Base-by-base conservation (phyloP, 2,329 filamentous ascomycete genomes). In the Lasiodiplodia hormozganensis region DNA sequence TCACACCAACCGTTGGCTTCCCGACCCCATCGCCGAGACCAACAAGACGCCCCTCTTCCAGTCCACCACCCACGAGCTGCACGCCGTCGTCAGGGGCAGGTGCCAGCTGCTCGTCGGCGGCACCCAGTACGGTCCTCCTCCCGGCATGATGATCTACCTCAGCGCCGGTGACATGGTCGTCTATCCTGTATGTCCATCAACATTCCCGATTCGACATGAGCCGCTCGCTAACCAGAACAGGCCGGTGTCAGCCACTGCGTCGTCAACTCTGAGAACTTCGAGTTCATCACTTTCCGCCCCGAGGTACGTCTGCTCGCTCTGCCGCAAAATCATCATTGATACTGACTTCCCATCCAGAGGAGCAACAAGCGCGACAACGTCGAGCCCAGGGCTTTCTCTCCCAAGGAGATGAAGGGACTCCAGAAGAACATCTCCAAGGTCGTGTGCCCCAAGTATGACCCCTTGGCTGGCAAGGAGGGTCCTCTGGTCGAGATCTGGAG, bases 401-500 rank as follows among this genome's bases (percentile, higher is more conserved):
- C 25, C 8, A 49, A 47, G 28, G 60, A 47, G 16, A 64, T 64
- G 60, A 64, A 64, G 60, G 7, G 11, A 11, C 16, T 52, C 43
- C 14, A 18, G 28, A 64, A 64, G 60, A 64, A 64, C 60, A 38
- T 64, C 28, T 31, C 25, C 28, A 64, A 51, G 18, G 60, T 64
- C 43, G n/a, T n/a, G 8, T 16, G 51, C 28, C 60, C 60, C 28
- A 64, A 64, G 47, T 21, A 25, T 21, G 60, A 64, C 31, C 60
- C 60, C 18, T 11, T 64, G 11, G 4, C 7, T 31, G 60, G 60
- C 43, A 64, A 69, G 49, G 69, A 69, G 36, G 71, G 71, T 5
- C 70, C 70, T 28, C 52, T 72, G 12, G 71, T 71, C 38, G 65
- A 69, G n/a, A 65, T 71, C 43, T 70, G 70, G 70, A 70, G 64